Evolutionary conservation across 2,329 filamentous ascomycete genomes (phyloP), one percentile per base, ranked within the genome.

Genomic region (Fusarium foetens): DNA sequence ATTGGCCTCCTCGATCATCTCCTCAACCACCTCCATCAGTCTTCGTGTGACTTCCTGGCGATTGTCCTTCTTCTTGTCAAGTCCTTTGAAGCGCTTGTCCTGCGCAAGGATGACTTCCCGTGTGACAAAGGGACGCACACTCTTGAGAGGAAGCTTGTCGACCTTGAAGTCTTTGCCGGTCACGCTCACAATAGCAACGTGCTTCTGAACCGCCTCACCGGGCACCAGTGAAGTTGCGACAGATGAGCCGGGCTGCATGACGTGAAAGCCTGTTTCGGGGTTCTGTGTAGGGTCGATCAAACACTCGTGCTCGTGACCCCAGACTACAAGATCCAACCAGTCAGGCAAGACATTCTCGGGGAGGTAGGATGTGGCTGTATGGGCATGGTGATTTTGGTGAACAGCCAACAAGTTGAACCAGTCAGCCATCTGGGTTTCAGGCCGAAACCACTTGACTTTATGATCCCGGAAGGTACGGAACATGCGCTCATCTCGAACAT

Each of bases 251-350:
- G 96, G 96, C 77, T 99, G 96, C 90, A 99, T 98, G 71, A 99
- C 95, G 75, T 96, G 91, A 75, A 99, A 99, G 1, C 92, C 92
- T 52, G 92, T 97, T 77, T 97, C 94, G 0, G 93, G 89, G 76
- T 98, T 99, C 51, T 90, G 86, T 3, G 86, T 84, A 1, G 96
- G 96, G 48, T 97, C 91, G 71, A 99, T 97, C 12, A 95, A 81
- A 78, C 96, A 99, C 80, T 99, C 95, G 79, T 99, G 96, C 81
- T 99, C 96, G 77, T 99, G 96, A 6, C 96, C 96, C 96, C 96
- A 99, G 55, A 99, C 88, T 0, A 99, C 90, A 8, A 99, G 86
- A 78, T 99, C 93, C 71, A 99, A 85, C 84, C 97, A 98, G 23
- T 94, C 91, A 0, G 96, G 97, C 1, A 99, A 85, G 76, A 98